Percentiles rank a stretch among this genome's conserved stretches.
phyloP scores from a whole-genome alignment of 306 rosid genomes.

The Trifolium subterraneum region DNA sequence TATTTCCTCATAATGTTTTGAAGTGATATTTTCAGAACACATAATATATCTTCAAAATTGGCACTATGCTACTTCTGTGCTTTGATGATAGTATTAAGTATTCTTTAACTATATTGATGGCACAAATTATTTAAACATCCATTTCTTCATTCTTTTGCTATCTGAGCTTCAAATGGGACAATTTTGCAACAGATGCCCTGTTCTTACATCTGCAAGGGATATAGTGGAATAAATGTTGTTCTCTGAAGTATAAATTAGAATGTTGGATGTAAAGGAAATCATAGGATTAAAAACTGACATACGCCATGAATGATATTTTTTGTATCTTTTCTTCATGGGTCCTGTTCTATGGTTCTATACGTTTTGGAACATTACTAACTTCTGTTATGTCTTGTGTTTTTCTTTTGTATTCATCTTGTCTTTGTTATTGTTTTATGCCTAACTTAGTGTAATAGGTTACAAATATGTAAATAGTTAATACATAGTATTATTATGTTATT shows the following conservation, averaged over 20 bases:
- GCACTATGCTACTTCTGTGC: neutral
- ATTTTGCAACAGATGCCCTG: constrained; percentile 10
- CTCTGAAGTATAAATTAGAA: neutral
- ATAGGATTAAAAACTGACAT: neutral
- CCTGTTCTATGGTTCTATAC: neutral
- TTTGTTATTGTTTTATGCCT: neutral
- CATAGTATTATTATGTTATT: neutral
- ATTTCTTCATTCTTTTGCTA: constrained; percentile 9
- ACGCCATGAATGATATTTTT: neutral
- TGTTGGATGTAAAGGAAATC: neutral
- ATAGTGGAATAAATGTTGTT: neutral
- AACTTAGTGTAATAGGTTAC: neutral
- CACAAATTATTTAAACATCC: neutral
- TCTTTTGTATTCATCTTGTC: constrained; percentile 26
- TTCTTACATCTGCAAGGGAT: neutral
- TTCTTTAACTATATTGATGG: neutral
- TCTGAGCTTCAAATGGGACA: constrained; percentile 4
- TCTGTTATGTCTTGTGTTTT: neutral
- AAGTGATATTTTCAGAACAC: constrained; percentile 16
- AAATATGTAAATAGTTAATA: neutral
- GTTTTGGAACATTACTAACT: neutral
- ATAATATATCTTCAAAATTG: constrained; percentile 22
- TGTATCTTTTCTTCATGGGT: constrained; percentile 1
- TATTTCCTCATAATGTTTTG: neutral
- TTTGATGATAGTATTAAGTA: neutral